Conservation (phyloP, 331 rosid species). For the Quercus tomentella region DNA sequence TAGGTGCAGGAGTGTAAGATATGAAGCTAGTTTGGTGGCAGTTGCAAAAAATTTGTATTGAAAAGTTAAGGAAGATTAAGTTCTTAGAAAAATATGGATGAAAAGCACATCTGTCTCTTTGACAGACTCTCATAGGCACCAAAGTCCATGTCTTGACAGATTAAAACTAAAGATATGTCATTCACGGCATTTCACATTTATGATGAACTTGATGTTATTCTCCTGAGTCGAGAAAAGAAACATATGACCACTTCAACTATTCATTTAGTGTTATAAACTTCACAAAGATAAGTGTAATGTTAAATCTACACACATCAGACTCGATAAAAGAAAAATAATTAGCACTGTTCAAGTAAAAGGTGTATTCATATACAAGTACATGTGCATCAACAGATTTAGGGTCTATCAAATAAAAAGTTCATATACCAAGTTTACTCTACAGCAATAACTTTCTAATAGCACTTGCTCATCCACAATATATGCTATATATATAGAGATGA, state of each 20-base stretch:
- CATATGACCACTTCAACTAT: background rate
- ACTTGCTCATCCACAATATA: background rate
- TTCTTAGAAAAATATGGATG: background rate
- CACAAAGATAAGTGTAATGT: background rate
- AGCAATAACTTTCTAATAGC: background rate
- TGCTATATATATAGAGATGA: background rate
- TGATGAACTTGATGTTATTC: background rate
- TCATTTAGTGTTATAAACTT: conserved; percentile 2
- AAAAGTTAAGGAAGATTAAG: background rate
- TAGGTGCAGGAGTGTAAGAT: background rate
- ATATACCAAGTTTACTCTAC: background rate
- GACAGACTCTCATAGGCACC: background rate
- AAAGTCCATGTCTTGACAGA: background rate
- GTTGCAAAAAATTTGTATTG: background rate
- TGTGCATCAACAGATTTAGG: background rate
- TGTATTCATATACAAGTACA: background rate
- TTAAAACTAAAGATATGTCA: background rate
- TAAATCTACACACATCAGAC: background rate
- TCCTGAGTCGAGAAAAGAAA: background rate
- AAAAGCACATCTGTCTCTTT: too few relatives aligned
- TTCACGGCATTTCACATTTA: background rate
- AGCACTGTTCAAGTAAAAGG: background rate
- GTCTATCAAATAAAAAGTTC: background rate
- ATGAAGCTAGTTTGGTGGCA: background rate
- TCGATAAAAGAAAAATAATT: background rate